Evolutionary conservation across 345 rosid genomes (phyloP).

Genomic region (Acer negundo): DNA sequence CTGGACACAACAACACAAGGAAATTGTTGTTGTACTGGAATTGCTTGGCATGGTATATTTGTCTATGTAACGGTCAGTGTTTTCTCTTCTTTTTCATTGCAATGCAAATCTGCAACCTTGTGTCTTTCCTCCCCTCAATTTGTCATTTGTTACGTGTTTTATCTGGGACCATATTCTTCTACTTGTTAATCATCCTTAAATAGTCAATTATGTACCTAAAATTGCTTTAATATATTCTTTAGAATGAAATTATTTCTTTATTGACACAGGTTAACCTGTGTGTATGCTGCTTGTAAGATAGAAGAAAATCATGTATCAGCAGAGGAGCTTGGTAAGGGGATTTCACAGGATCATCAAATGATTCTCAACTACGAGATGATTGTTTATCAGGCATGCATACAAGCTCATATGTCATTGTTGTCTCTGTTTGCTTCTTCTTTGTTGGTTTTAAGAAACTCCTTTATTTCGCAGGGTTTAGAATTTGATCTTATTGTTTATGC

Average conservation of each 20-base stretch:
- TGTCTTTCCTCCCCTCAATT: background rate
- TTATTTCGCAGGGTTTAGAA: slow-evolving; percentile 76
- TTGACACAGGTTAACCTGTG: slow-evolving; percentile 85
- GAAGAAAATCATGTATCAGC: slow-evolving; percentile 99
- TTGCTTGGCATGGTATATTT: background rate
- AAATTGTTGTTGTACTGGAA: background rate
- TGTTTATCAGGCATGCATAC: slow-evolving; percentile 78
- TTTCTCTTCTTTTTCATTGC: background rate
- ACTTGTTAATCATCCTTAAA: background rate
- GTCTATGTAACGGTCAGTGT: background rate
- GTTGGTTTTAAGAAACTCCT: slow-evolving; percentile 15
- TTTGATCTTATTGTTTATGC: slow-evolving; percentile 96
- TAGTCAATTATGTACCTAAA: background rate
- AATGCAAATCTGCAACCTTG: background rate
- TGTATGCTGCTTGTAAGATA: slow-evolving; percentile 92
- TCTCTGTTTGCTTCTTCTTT: slow-evolving; percentile 13
- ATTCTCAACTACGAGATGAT: slow-evolving; percentile 98
- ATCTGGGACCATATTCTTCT: slow-evolving; percentile 1
- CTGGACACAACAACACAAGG: background rate
- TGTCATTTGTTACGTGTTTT: background rate
- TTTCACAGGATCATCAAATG: slow-evolving; percentile 94
- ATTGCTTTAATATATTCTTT: background rate
- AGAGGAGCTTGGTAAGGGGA: slow-evolving; percentile 99
- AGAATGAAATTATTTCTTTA: slow-evolving; percentile 18
- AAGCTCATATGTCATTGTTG: slow-evolving; percentile 17